Base-by-base conservation (phyloP, 192 early-diverging fungal species). In the Podila minutissima region DNA sequence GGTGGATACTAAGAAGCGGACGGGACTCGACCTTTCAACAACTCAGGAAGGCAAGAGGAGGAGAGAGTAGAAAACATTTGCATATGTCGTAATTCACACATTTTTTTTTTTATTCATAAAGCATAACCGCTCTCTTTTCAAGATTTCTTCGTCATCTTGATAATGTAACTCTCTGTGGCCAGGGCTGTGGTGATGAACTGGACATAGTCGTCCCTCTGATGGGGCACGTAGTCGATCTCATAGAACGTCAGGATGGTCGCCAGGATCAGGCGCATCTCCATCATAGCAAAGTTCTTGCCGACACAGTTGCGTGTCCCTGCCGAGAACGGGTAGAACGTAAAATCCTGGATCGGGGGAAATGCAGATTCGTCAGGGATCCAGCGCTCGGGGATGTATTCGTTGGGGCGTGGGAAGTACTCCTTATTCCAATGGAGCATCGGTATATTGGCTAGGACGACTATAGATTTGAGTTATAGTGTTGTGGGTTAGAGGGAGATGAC, bases 341-440 rank as follows among this genome's bases (percentile, higher is more conserved):
- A 57, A n/a, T 73, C 57, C 33, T 75, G 72, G 58, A 75, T 61
- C 28, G 51, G 55, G 24, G 72, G 53, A 4, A 66, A 61, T 12
- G 74, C 24, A 13, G 67, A 68, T 49, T 79, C 63, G 26, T 24
- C 37, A 20, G 69, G 66, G 15, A 83, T 31, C 86, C 86, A 89
- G 24, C 89, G 84, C 57, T 90, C 89, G 1, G 89, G 89, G 9
- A 74, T 69, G 53, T 86, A 91, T 22, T 88, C 63, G 19, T 91
- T 64, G 20, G 86, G 82, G 55, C 88, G 82, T 10, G 68, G 65
- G 20, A 85, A 89, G 71, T 77, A 63, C 38, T 82, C 73, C 29
- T 74, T 64, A 7, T 72, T 67, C 51, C 67, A 57, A 15, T 83
- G 81, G 13, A 82, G 49, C 22, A 59, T 48, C 15, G 75, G 70